Evolutionary conservation across 305 asterid genomes (phyloP).

Genomic region (Nicotiana rustica): DNA sequence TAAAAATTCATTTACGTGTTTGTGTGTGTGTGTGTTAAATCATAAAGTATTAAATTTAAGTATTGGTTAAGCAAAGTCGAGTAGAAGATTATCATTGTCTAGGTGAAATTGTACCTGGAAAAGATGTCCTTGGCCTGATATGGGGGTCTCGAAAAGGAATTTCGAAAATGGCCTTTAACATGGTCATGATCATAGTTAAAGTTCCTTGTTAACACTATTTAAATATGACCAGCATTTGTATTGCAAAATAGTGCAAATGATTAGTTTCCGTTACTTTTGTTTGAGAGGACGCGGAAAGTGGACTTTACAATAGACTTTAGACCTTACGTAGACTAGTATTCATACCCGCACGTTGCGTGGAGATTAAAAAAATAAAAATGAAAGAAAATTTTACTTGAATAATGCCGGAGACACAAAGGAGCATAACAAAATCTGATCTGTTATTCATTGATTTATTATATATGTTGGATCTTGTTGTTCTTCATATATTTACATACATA

Average conservation of each 20-base stretch:
- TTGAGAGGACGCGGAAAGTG: no score
- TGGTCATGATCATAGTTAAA: conserved; percentile 33
- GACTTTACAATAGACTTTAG: no score
- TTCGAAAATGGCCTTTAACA: conserved; percentile 29
- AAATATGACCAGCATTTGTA: no score
- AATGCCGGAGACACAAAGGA: neutral
- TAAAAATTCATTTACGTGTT: neutral
- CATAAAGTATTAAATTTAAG: neutral
- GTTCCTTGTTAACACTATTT: conserved; percentile 44
- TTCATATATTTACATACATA: neutral
- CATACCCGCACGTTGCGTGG: neutral
- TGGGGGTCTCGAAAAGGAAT: conserved; percentile 32
- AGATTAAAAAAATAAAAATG: no score
- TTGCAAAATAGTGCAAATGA: no score
- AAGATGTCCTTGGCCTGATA: conserved; percentile 38
- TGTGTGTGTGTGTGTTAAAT: neutral
- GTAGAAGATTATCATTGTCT: neutral
- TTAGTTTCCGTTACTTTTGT: no score
- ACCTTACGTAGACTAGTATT: no score
- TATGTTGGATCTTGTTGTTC: neutral
- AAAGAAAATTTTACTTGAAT: no score
- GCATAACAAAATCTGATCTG: neutral
- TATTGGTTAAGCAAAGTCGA: neutral
- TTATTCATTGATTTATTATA: neutral
- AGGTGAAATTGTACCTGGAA: conserved; percentile 47